Evolutionary conservation across 805 yeast genomes (phyloP), one percentile per base, ranked within the genome.

Genomic region (Candida maris): DNA sequence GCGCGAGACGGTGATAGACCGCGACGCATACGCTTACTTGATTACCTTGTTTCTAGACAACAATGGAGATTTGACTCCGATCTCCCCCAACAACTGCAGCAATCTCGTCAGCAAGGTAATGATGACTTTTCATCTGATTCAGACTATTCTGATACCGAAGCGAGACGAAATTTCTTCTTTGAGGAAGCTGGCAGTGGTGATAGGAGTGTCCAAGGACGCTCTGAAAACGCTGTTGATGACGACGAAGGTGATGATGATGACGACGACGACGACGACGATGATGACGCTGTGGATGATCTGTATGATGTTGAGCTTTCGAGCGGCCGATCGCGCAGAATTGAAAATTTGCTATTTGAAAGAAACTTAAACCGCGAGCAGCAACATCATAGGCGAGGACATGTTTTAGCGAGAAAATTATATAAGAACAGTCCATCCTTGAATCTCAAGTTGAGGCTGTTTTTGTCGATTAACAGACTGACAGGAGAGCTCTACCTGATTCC

Each of bases 401-500:
- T 59, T n/a, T 39, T 43, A 22, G 56, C 60, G 6, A 38, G 46
- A 15, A 44, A 46, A 22, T 42, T 59, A 8, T 59, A 59, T 44
- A 54, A 51, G 25, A 59, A 57, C 34, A 45, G 42, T 13, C 31
- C 28, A 17, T 32, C 33, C 15, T 23, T 38, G 13, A 44, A 45
- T 15, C 29, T 57, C 32, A 56, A 45, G 24, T 38, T 61, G 34
- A 46, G 46, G 22, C 16, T 62, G 10, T 46, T 56, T 33, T 48
- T 49, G 4, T 49, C 57, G 3, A 50, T 62, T 32, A 54, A 61
- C 39, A 48, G 67, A 32, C 31, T 47, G 9, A 57, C 64, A 2
- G 67, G 67, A 3, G 65, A 61, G 23, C 39, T 62, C 13, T 52
- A 44, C 38, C 34, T 58, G 39, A 41, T 51, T 21, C 59, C 65